These are phyloP conservation scores for Rubroshorea leprosula DNA, from an alignment of 345 rosid species.

Conservation along the genomic window DNA sequence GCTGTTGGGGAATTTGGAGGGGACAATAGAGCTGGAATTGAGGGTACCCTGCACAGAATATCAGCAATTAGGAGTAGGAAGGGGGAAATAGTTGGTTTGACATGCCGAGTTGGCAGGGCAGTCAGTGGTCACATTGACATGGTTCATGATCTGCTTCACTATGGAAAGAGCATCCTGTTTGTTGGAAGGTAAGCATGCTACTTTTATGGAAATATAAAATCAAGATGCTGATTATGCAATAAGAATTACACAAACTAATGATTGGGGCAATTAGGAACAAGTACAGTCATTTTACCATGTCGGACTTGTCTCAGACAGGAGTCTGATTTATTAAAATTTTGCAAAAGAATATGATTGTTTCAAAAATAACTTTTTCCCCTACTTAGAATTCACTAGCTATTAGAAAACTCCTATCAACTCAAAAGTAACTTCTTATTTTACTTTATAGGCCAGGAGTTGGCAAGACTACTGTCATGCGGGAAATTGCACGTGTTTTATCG, in stretches of 20 bases:
- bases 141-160: conserved; percentile 57
- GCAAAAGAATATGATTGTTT: no score
- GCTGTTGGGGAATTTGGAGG: conserved; percentile 54
- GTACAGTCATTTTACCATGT: no score
- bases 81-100: conserved; percentile 51
- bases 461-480: conserved; percentile 64
- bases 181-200: conserved; percentile 44
- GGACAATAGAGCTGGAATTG: conserved; percentile 66
- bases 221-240: neutral
- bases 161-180: conserved; percentile 59
- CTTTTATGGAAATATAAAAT: neutral
- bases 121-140: conserved; percentile 57
- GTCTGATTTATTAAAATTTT: no score
- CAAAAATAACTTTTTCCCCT: no score
- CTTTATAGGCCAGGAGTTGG: conserved; percentile 61
- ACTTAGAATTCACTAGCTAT: no score
- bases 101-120: conserved; percentile 65
- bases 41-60: conserved; percentile 64
- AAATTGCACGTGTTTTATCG: conserved; percentile 59
- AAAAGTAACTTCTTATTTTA: neutral
- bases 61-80: conserved; percentile 56
- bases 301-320: no score
- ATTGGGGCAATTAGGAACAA: no score
- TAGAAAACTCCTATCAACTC: no score
- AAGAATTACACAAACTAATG: no score